Evolutionary conservation across 805 yeast species (phyloP), one percentile per base, ranked within the genome.

Genomic region (Saturnispora dispora): DNA sequence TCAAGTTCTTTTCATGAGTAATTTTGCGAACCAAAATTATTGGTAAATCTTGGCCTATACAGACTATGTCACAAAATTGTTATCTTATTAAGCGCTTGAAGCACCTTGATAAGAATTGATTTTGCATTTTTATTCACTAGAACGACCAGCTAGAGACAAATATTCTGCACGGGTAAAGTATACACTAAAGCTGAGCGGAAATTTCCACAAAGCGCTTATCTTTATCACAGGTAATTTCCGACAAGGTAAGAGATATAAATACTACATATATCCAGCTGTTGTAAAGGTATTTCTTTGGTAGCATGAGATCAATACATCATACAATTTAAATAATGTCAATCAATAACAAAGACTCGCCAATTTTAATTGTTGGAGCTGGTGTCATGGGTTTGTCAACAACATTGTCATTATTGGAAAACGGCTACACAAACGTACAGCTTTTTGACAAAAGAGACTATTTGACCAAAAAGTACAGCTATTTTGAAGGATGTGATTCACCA

Each of bases 331-430:
- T 9, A 11, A 36, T 41, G 47, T 25, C 46, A 11, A 48, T 41
- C 4, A 13, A 36, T 5, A 40, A 46, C 30, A 54, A 55, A 50
- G 47, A 53, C 8, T 45, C 57, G 3, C 50, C 45, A 28, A 55
- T 60, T 8, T 32, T 69, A 30, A 66, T 76, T 46, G 68, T 74
- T 15, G 81, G 82, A 15, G 71, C 77, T 3, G 81, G 81, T 35
- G 75, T 73, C n/a, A 74, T 74, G 57, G 82, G 82, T 3, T 62
- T 77, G n/a, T 72, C 79, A 4, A 63, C 74, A 0, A 76, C 76
- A 10, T 47, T 52, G 30, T 53, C 58, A 6, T 40, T 61, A 35
- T 46, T 52, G 2, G 39, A 52, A 23, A 49, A 57, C 25, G 58
- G 62, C 4, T 60, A 53, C 35, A 53, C 45, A n/a, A 52, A 57